phyloP scores from a whole-genome alignment of 345 rosid genomes.

The Melaleuca quinquenervia region DNA sequence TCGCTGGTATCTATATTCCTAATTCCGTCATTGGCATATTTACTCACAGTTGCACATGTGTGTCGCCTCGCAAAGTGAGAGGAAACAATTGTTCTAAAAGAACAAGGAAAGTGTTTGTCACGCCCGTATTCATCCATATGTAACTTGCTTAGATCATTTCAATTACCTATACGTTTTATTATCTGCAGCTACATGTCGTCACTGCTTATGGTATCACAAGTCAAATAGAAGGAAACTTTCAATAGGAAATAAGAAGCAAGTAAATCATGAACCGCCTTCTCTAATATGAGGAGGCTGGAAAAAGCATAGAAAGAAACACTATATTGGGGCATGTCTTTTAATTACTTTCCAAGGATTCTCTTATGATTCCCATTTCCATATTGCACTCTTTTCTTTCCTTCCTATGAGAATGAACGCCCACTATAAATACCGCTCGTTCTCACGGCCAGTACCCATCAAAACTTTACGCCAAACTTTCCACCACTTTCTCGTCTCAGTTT shows the following conservation, averaged over 20 bases:
- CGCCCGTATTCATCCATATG: background rate
- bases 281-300: no score
- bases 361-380: background rate
- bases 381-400: background rate
- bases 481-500: no score
- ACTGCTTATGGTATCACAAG: background rate
- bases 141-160: no score
- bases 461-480: background rate
- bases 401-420: background rate
- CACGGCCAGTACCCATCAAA: background rate
- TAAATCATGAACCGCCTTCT: background rate
- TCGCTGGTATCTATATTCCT: background rate
- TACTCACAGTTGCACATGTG: background rate
- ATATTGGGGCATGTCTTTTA: background rate
- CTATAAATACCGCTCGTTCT: background rate
- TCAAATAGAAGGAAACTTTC: background rate
- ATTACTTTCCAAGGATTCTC: background rate
- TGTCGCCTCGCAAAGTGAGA: background rate
- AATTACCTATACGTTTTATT: background rate
- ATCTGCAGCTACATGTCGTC: fast-evolving
- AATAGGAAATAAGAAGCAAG: background rate
- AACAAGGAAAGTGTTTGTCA: background rate
- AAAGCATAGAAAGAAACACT: background rate
- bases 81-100: background rate
- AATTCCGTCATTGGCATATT: background rate